phyloP scores from a whole-genome alignment of 805 yeast species.

The Starmerella etchellsii region DNA sequence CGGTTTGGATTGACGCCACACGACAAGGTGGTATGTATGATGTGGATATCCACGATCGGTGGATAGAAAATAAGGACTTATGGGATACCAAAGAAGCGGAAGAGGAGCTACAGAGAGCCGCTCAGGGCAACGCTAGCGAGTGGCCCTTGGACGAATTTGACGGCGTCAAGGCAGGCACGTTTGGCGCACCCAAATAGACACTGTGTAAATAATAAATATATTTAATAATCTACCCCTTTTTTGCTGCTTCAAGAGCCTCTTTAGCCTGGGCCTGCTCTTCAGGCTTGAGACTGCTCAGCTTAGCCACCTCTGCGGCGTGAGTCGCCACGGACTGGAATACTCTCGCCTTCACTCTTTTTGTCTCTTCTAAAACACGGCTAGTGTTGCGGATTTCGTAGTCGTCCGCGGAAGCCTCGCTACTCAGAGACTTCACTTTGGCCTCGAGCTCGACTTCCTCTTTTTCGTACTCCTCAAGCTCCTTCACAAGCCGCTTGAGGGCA shows the following conservation, averaged over 20 bases:
- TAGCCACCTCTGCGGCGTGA: constrained; percentile 19
- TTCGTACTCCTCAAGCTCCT: constrained; percentile 51
- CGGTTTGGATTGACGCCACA: constrained; percentile 93
- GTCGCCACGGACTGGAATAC: constrained; percentile 33
- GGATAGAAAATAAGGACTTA: constrained; percentile 74
- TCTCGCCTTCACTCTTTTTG: constrained; percentile 40
- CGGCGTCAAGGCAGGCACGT: constrained; percentile 11
- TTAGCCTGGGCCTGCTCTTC: constrained; percentile 21
- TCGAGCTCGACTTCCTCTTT: constrained; percentile 47
- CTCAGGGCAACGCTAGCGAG: constrained; percentile 60
- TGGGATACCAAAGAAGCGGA: constrained; percentile 50
- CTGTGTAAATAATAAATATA: neutral
- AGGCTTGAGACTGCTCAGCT: constrained; percentile 13
- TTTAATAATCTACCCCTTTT: no score
- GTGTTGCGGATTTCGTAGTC: constrained; percentile 49
- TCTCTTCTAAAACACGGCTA: constrained; percentile 40
- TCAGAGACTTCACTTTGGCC: constrained; percentile 36
- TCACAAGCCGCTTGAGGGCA: constrained; percentile 54
- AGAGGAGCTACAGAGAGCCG: constrained; percentile 28
- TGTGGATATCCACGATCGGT: constrained; percentile 80
- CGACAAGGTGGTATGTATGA: constrained; percentile 52
- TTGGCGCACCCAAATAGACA: neutral
- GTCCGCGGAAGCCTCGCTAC: constrained; percentile 35
- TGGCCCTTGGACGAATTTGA: constrained; percentile 25
- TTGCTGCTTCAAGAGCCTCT: constrained; percentile 15